phyloP scores from a whole-genome alignment of 371 early-diverging fungal genomes.

The Saksenaea vasiformis region DNA sequence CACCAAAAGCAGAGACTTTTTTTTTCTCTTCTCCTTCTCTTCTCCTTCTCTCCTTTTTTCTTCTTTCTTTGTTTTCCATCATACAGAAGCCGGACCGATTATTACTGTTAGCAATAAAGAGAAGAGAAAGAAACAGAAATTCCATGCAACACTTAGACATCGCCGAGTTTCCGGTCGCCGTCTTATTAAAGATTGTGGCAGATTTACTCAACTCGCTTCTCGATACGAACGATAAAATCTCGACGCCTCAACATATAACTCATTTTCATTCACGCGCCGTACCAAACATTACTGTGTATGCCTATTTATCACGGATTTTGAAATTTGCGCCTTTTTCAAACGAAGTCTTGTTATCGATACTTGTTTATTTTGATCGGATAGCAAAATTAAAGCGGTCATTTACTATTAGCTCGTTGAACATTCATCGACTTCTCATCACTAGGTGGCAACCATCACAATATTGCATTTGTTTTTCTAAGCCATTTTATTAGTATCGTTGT shows the following conservation, averaged over 20 bases:
- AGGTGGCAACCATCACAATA: conserved; percentile 21
- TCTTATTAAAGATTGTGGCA: conserved; percentile 47
- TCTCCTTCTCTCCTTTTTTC: neutral
- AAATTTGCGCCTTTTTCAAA: conserved; percentile 81
- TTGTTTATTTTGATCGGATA: conserved; percentile 90
- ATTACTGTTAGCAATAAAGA: conserved; percentile 2
- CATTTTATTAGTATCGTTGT: conserved; percentile 61
- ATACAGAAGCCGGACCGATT: neutral
- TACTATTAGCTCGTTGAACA: conserved; percentile 72
- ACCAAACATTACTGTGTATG: conserved; percentile 70
- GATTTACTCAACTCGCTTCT: conserved; percentile 57
- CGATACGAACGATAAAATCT: conserved; percentile 68
- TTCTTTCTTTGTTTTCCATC: neutral
- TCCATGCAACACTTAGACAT: conserved; percentile 29
- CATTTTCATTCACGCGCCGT: conserved; percentile 85
- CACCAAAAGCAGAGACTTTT: neutral
- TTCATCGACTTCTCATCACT: conserved; percentile 83
- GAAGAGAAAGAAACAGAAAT: neutral
- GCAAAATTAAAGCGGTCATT: conserved; percentile 47
- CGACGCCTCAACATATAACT: conserved; percentile 51
- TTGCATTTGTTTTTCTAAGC: neutral
- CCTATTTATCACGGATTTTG: conserved; percentile 70
- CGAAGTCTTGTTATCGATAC: conserved; percentile 69
- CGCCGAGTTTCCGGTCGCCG: conserved; percentile 36
- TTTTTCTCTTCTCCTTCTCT: conserved; percentile 14